Percentiles rank a stretch among this genome's conserved stretches.
Evolutionary conservation across 768 basidiomycete species (phyloP).

Genomic region (Podaxis sp.): DNA sequence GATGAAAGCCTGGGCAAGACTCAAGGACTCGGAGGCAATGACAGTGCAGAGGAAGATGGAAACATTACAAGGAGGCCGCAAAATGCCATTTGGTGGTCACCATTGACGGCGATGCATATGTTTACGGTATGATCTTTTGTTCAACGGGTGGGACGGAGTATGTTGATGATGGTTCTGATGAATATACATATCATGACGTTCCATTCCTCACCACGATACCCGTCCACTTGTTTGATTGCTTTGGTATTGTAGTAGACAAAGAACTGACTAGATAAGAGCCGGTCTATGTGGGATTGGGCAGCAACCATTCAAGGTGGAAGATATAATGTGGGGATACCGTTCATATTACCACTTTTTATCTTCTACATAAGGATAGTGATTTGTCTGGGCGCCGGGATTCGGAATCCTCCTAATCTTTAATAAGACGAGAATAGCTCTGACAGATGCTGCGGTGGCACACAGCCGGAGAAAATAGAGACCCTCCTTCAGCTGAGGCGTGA

Average conservation of each 20-base stretch:
- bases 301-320: not conserved
- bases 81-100: not conserved
- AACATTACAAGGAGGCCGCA: not conserved
- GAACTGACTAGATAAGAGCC: not conserved
- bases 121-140: conserved; percentile 1
- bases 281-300: not conserved
- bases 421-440: not conserved
- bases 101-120: not conserved
- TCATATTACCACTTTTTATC: not conserved
- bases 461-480: not conserved
- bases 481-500: not conserved
- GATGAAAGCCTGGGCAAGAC: not conserved
- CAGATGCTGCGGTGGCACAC: not conserved
- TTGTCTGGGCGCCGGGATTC: not conserved
- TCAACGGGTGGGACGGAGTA: not conserved
- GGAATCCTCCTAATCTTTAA: not conserved
- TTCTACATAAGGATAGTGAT: not conserved
- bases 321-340: not conserved
- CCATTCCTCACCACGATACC: not conserved
- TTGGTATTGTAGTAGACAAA: not conserved
- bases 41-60: not conserved
- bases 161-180: not conserved
- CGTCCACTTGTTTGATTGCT: not conserved
- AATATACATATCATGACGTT: not conserved
- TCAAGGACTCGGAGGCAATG: not conserved